phyloP scores from a whole-genome alignment of 441 rosid species.

The Rhodomyrtus psidioides region DNA sequence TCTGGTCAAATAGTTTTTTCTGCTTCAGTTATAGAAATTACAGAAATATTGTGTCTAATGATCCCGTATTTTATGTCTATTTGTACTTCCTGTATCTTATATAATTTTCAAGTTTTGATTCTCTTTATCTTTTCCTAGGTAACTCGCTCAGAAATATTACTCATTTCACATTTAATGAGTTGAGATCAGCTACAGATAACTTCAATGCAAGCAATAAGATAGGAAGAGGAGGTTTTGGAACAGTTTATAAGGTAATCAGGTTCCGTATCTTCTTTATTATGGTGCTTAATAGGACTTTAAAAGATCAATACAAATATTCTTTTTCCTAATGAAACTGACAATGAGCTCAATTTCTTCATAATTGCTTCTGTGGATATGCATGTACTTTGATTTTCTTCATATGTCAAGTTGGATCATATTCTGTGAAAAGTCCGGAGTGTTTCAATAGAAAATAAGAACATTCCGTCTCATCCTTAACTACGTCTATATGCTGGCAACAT shows the following conservation, averaged over 20 bases:
- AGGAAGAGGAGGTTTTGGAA: conserved; percentile 74
- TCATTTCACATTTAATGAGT: conserved; percentile 37
- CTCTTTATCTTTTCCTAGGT: conserved; percentile 13
- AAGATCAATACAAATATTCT: not conserved
- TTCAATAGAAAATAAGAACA: not conserved
- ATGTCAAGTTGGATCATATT: not conserved
- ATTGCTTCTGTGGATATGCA: not conserved
- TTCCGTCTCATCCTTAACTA: not conserved
- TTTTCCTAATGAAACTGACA: not conserved
- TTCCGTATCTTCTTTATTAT: not conserved
- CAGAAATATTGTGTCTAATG: not conserved
- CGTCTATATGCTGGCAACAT: not conserved
- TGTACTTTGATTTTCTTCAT: not conserved
- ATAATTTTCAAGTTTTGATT: not conserved
- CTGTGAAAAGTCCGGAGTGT: not conserved
- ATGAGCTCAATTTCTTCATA: not conserved
- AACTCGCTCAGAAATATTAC: conserved; percentile 27
- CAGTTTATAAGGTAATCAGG: conserved; percentile 52
- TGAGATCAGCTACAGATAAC: conserved; percentile 48
- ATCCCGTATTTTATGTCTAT: not conserved
- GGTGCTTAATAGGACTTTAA: not conserved
- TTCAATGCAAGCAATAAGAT: conserved; percentile 40
- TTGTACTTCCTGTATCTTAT: not conserved
- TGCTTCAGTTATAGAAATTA: not conserved
- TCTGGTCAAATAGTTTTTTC: not conserved